These are phyloP conservation scores for Sclerotinia nivalis DNA, from an alignment of 2,329 filamentous ascomycete genomes.

Conservation along the genomic window DNA sequence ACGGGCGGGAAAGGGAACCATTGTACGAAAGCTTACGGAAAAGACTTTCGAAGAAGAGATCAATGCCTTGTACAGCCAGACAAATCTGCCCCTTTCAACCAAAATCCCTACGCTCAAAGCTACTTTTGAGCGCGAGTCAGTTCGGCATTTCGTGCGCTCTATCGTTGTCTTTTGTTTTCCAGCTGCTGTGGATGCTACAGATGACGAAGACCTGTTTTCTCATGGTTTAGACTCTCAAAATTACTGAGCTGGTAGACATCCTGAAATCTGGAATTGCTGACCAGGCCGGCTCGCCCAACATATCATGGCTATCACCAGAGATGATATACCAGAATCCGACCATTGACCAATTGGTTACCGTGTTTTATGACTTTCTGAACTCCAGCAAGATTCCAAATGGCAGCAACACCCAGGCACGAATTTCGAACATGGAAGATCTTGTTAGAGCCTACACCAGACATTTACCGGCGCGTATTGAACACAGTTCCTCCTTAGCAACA, in stretches of 20 bases:
- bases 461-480: constrained; percentile 7
- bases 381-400: background rate
- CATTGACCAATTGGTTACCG: background rate
- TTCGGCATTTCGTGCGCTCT: constrained; percentile 2
- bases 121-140: constrained; percentile 2
- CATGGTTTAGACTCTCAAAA: constrained; percentile 16
- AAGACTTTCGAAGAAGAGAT: constrained; percentile 29
- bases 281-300: background rate
- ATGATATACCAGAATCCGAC: constrained; percentile 7
- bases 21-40: constrained; percentile 15
- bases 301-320: background rate
- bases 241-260: constrained; percentile 1
- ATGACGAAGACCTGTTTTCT: constrained; percentile 5
- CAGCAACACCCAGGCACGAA: background rate
- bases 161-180: constrained; percentile 7
- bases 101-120: constrained; percentile 6
- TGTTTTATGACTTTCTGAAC: background rate
- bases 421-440: constrained; percentile 15
- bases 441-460: constrained; percentile 21
- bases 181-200: background rate
- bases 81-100: background rate
- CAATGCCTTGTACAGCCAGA: constrained; percentile 35
- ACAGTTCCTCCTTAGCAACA: background rate
- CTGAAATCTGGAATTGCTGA: background rate
- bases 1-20: constrained; percentile 28